Evolutionary conservation across 2,329 filamentous ascomycete genomes (phyloP).

Genomic region (Beauveria australis): DNA sequence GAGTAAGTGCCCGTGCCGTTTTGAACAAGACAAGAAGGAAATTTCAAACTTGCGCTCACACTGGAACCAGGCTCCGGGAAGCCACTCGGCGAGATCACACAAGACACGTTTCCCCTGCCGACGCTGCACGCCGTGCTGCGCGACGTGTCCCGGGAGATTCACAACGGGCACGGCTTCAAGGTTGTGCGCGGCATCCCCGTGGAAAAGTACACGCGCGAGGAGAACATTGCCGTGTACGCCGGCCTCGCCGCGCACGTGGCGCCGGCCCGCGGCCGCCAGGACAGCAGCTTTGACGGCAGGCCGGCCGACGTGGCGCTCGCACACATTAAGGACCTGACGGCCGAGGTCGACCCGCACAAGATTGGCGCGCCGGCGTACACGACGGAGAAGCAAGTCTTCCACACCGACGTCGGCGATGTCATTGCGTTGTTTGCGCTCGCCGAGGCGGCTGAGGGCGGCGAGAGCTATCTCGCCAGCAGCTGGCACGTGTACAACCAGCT

Average conservation of each 20-base stretch:
- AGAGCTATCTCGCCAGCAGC: conserved; percentile 49
- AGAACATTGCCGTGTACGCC: conserved; percentile 51
- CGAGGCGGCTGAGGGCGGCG: conserved; percentile 43
- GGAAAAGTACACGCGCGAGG: conserved; percentile 42
- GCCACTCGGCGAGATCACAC: conserved; percentile 33
- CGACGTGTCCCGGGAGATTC: conserved; percentile 43
- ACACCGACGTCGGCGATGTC: conserved; percentile 53
- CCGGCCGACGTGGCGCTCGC: conserved; percentile 44
- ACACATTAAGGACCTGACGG: conserved; percentile 54
- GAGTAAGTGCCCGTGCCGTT: conserved; percentile 20
- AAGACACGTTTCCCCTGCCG: conserved; percentile 48
- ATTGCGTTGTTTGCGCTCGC: conserved; percentile 49
- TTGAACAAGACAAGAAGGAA: background rate
- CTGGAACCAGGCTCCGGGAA: conserved; percentile 18
- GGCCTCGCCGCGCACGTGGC: conserved; percentile 53
- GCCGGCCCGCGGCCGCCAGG: conserved; percentile 42
- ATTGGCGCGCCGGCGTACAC: conserved; percentile 54
- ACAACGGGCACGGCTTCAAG: conserved; percentile 52
- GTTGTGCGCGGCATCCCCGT: conserved; percentile 51
- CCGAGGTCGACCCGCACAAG: conserved; percentile 19
- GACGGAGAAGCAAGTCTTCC: conserved; percentile 53
- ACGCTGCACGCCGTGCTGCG: conserved; percentile 41
- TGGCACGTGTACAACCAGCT: conserved; percentile 57
- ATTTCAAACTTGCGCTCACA: background rate
- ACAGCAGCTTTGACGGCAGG: conserved; percentile 35